Evolutionary conservation across 208 protist genomes (phyloP).

Genomic region (Leishmania aethiopica): DNA sequence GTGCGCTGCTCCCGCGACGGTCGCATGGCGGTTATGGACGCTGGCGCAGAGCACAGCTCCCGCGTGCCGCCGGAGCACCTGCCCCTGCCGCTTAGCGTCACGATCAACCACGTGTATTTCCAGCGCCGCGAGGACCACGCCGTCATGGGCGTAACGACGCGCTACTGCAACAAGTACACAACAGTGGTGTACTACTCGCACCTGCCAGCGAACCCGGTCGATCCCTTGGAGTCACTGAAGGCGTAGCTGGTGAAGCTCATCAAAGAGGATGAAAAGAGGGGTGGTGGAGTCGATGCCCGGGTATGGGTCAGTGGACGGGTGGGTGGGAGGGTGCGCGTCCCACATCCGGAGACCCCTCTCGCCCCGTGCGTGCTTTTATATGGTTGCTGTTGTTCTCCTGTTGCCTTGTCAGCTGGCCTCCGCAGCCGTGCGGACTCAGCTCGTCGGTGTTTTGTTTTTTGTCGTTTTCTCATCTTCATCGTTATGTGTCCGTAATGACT

Average conservation of each 20-base stretch:
- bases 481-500: not conserved
- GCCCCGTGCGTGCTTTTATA: not conserved
- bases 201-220: conserved; percentile 34
- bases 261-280: not conserved
- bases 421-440: not conserved
- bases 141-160: conserved; percentile 87
- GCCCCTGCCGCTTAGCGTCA: conserved; percentile 87
- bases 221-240: conserved; percentile 21
- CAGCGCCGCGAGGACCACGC: conserved; percentile 87
- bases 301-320: not conserved
- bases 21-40: conserved; percentile 51
- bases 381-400: not conserved
- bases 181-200: conserved; percentile 91
- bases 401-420: not conserved
- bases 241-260: conserved; percentile 1
- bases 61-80: conserved; percentile 70
- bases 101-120: conserved; percentile 94
- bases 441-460: not conserved
- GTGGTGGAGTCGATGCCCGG: not conserved
- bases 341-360: not conserved
- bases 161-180: conserved; percentile 91
- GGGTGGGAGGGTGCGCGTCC: not conserved
- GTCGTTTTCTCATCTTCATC: not conserved
- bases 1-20: conserved; percentile 75
- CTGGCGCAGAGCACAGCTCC: conserved; percentile 33